These are phyloP conservation scores for Zalerion maritima DNA, from an alignment of 495 filamentous ascomycete genomes.

Conservation along the genomic window DNA sequence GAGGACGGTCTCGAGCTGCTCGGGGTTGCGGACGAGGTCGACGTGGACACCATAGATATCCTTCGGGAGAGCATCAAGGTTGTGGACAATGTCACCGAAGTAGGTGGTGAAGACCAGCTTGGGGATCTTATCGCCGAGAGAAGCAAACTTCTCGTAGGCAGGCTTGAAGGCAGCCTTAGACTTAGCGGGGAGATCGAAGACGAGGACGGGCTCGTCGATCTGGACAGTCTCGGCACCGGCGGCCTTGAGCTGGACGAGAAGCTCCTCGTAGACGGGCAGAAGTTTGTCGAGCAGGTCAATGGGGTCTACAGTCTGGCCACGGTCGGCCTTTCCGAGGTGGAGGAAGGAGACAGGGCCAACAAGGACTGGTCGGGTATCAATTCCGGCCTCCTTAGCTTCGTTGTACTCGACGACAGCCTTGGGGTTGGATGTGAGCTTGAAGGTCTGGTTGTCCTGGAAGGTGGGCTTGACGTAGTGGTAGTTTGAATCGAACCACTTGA, in stretches of 20 bases:
- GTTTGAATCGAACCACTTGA: slow-evolving; percentile 99
- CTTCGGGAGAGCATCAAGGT: slow-evolving; percentile 74
- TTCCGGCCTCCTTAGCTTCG: slow-evolving; percentile 93
- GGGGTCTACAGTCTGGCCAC: slow-evolving; percentile 77
- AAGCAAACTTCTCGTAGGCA: slow-evolving; percentile 75
- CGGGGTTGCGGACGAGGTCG: slow-evolving; percentile 91
- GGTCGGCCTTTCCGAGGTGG: slow-evolving; percentile 89
- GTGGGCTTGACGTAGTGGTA: slow-evolving; percentile 99
- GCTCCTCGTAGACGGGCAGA: slow-evolving; percentile 80
- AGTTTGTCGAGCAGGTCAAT: slow-evolving; percentile 86
- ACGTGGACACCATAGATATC: slow-evolving; percentile 73
- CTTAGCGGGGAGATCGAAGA: slow-evolving; percentile 76
- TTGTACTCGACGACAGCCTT: slow-evolving; percentile 90
- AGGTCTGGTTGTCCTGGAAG: slow-evolving; percentile 85
- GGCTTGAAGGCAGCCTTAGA: slow-evolving; percentile 96
- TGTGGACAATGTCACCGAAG: slow-evolving; percentile 98
- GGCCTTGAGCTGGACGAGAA: slow-evolving; percentile 79
- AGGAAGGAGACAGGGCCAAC: slow-evolving; percentile 96
- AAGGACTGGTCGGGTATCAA: slow-evolving; percentile 83
- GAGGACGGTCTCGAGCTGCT: slow-evolving; percentile 77
- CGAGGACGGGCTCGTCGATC: slow-evolving; percentile 93
- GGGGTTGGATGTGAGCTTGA: slow-evolving; percentile 72
- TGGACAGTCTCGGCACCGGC: slow-evolving; percentile 91
- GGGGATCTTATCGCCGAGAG: slow-evolving; percentile 61
- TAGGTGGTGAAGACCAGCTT: slow-evolving; percentile 82